Base-by-base conservation (phyloP, 768 basidiomycete genomes). In the Lentinula sp. region DNA sequence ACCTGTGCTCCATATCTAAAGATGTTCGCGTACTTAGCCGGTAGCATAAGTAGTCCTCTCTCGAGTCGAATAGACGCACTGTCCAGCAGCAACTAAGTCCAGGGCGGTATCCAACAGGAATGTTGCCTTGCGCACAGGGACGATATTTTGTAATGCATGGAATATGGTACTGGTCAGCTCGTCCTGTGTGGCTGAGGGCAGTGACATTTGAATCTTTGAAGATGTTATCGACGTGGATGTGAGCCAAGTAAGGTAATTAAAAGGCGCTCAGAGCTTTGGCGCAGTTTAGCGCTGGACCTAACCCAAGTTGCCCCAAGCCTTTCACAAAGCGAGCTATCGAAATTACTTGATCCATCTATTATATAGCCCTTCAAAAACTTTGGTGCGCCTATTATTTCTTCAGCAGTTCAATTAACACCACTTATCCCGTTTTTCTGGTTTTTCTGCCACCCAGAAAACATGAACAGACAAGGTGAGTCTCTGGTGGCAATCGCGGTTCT, bases 401-500 rank as follows among this genome's bases (percentile, higher is more conserved):
- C 62, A 70, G 67, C 61, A 62, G 64, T 67, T 71, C 69, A 68
- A 65, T 54, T 58, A 31, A 62, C 65, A 64, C 66, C 61, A 9
- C 40, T 48, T 48, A 48, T 23, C 21, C 7, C 40, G 3, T 45
- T 56, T 56, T 43, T 56, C 18, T 6, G 1, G 6, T 8, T 32
- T 43, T 42, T 56, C 43, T n/a, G 18, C 55, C 11, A 28, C 21
- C 2, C 23, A 37, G 21, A 37, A 72, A 66, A 67, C 65, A 86
- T 86, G 84, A 85, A 85, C 78, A 76, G 84, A 76, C 80, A 83
- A 80, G 84, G 84, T 81, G 61, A 63, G 78, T 45, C 13, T 35
- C 34, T 21, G 13, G 13, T 28, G 57, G 16, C 18, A n/a, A 35
- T 45, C 49, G 48, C 45, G 50, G 46, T 59, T 15, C 32, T 59